A percentile compares a stretch with the other conserved stretches of the same genome.
These are phyloP conservation scores for Parasitella parasitica DNA, from an alignment of 371 early-diverging fungal genomes.

Conservation along the genomic window DNA sequence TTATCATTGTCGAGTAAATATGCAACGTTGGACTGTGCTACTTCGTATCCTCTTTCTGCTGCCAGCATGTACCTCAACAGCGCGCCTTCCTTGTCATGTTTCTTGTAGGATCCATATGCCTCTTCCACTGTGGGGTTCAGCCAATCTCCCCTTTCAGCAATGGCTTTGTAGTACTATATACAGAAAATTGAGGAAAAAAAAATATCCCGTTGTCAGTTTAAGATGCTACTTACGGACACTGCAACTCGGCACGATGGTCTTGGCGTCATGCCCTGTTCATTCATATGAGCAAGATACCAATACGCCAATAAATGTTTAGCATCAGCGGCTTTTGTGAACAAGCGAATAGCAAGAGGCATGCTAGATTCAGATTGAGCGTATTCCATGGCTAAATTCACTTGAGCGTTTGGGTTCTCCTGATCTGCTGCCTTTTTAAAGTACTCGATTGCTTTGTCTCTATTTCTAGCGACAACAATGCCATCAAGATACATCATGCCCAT, in stretches of 20 bases:
- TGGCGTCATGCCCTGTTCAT: constrained; percentile 44
- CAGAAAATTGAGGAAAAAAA: not conserved
- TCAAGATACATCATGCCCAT: constrained; percentile 83
- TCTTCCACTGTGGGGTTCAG: constrained; percentile 60
- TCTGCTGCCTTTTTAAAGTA: constrained; percentile 67
- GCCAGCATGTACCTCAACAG: constrained; percentile 23
- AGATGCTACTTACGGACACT: constrained; percentile 44
- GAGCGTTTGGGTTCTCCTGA: constrained; percentile 58
- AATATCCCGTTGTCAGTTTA: not conserved
- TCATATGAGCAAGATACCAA: constrained; percentile 73
- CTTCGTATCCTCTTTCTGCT: constrained; percentile 32
- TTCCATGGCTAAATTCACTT: constrained; percentile 55
- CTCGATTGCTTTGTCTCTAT: constrained; percentile 53
- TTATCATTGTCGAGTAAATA: constrained; percentile 75
- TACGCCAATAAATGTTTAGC: constrained; percentile 70
- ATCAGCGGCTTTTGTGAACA: constrained; percentile 49
- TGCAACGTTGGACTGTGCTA: constrained; percentile 63
- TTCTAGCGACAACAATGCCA: constrained; percentile 59
- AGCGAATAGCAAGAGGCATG: constrained; percentile 30
- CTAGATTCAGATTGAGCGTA: constrained; percentile 33
- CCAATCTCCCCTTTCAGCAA: constrained; percentile 88
- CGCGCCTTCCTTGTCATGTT: constrained; percentile 62
- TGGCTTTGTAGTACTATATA: constrained; percentile 70
- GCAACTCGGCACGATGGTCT: constrained; percentile 53
- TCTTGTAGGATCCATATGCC: constrained; percentile 55